Evolutionary conservation across 176 grass and related monocot genomes (phyloP), one percentile per base, ranked within the genome.

Genomic region (Oropetium thomaeum): DNA sequence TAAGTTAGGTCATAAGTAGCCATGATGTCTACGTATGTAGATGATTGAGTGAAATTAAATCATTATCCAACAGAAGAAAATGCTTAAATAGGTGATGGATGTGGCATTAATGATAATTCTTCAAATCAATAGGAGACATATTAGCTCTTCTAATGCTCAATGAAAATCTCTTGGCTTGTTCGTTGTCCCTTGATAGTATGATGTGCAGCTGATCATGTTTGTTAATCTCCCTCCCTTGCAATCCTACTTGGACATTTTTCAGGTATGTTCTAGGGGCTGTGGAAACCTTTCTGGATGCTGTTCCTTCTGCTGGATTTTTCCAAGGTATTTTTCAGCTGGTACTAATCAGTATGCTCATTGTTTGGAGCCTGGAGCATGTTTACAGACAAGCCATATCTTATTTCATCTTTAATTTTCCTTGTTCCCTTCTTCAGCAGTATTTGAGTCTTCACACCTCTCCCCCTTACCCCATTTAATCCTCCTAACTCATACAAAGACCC

Each of bases 201-300:
- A 32, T 28, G 11, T 67, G 20, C 22, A 73, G 53, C 34, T 41
- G 19, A 41, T 27, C 71, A 68, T 75, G 12, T 23, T n/a, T 62
- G 28, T 69, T 48, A 35, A 11, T 70, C 73, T 60, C 12, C 27
- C 35, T 69, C 7, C 35, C 19, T 83, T 51, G 26, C 7, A n/a
- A 76, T 73, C 48, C 41, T 73, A 82, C 75, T 64, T 27, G 51
- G 19, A 69, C 51, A 63, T 65, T 79, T 79, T 86, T 83, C 86
- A 99, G 96, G 96, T 99, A 99, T 95, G 96, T 99, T 53, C 76
- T 99, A 47, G 96, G 96, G 68, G 96, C 96, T 73, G 91, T 99
- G 74, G 96, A 99, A 88, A 99, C 96, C 17, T 99, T 99, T 88
- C 89, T 99, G 70, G 91, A 88, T 61, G 96, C 96, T 7, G 87